Base-by-base conservation (phyloP, 1,139 yeast genomes). In the Sugiyamaella sp. region DNA sequence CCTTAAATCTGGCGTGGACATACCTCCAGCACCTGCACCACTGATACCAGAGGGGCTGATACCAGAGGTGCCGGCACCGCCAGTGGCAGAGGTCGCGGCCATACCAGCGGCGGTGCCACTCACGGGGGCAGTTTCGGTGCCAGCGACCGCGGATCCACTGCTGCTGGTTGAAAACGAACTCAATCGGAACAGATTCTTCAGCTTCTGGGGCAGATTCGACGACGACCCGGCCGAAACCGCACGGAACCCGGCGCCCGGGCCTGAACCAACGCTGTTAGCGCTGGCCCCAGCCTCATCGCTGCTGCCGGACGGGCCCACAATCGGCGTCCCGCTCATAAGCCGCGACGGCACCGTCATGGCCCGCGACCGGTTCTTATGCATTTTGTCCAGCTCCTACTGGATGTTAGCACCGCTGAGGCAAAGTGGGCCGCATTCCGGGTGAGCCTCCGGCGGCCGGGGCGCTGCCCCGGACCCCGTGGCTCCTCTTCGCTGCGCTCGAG, bases 171-270 rank as follows among this genome's bases (percentile, higher is more conserved):
- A 45, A 24, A 54, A 52, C 8, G 60, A 57, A 33, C 61, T 58
- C 54, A 68, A 65, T 51, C 62, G 61, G 55, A 68, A 67, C 51
- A 68, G 57, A 52, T 60, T 66, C 50, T 65, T 64, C 45, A 68
- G 59, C 50, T 66, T 62, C 52, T 62, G 69, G 10, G 55, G 57
- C 8, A 54, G 10, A 35, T 41, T 44, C n/a, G 55, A 45, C 21
- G 43, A 32, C 27, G 53, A 40, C 12, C 42, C 39, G 4, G 21
- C 24, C 20, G 53, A 33, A 25, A 33, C 52, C 12, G 22, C 46
- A 19, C 54, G 24, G 10, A 25, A 17, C 32, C 55, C 40, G 10
- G 25, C 17, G 10, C 35, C 29, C 9, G 29, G 17, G 19, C 44
- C 40, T 29, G 42, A 14, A 21, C 35, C 29, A 16, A 17, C 41